Conservation (phyloP, 257 asterid species). For the Lavandula angustifolia region DNA sequence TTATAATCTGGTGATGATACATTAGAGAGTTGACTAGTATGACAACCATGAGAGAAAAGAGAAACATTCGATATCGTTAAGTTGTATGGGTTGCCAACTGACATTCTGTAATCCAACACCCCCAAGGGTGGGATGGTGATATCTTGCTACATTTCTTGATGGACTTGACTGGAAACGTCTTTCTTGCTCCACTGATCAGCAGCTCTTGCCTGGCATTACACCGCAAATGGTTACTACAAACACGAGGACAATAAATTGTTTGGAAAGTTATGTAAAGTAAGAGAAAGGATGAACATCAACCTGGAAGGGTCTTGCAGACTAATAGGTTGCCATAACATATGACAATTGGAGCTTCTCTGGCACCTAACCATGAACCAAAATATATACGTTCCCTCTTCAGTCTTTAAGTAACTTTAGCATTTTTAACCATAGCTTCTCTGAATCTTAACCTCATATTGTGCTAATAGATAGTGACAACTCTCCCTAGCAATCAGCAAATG, state of each 20-base stretch:
- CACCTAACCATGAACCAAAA: slow-evolving; percentile 52
- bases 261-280: slow-evolving; percentile 6
- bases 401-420: too few species aligned
- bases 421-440: neutral
- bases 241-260: slow-evolving; percentile 5
- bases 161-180: slow-evolving; percentile 51
- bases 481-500: neutral
- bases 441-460: slow-evolving; percentile 20
- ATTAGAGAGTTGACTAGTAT: slow-evolving; percentile 52
- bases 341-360: slow-evolving; percentile 90
- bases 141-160: slow-evolving; percentile 57
- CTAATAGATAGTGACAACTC: slow-evolving; percentile 7
- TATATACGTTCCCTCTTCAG: slow-evolving; percentile 7
- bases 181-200: slow-evolving; percentile 73
- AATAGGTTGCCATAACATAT: slow-evolving; percentile 90
- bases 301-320: slow-evolving; percentile 75
- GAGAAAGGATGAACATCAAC: slow-evolving; percentile 36
- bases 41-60: neutral
- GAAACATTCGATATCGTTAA: neutral
- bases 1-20: slow-evolving; percentile 49
- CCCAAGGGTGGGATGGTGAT: slow-evolving; percentile 61
- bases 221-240: too few species aligned
- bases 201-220: slow-evolving; percentile 69
- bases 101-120: slow-evolving; percentile 65
- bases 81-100: slow-evolving; percentile 30